Percentiles rank a stretch among this genome's conserved stretches.
Conservation (phyloP, 139 green algal species). For the Microglena sp. region DNA sequence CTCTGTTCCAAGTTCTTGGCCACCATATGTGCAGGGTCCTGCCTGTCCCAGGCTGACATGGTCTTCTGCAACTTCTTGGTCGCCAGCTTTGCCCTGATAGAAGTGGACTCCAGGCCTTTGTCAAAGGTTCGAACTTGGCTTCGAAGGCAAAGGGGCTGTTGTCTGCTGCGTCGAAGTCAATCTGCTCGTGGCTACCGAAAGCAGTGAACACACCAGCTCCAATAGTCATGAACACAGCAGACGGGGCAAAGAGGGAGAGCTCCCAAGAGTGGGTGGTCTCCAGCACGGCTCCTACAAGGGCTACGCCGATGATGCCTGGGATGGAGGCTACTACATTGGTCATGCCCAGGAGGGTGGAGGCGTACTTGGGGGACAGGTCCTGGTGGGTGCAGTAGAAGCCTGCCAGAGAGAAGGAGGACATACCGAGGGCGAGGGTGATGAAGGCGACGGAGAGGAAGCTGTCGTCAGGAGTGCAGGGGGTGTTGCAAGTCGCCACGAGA, state of each 20-base stretch:
- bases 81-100: too few species aligned
- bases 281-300: slow-evolving; percentile 51
- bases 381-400: slow-evolving; percentile 96
- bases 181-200: slow-evolving; percentile 28
- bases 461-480: slow-evolving; percentile 9
- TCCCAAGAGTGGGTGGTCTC: slow-evolving; percentile 66
- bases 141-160: slow-evolving; percentile 33
- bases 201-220: slow-evolving; percentile 34
- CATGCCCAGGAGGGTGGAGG: slow-evolving; percentile 79
- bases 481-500: not conserved
- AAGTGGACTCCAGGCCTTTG: too few species aligned
- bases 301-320: slow-evolving; percentile 85
- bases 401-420: slow-evolving; percentile 66
- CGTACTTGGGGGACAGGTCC: slow-evolving; percentile 85
- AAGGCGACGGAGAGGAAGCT: too few species aligned
- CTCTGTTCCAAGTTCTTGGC: too few species aligned
- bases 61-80: too few species aligned
- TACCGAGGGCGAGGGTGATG: slow-evolving; percentile 67
- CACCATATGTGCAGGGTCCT: too few species aligned
- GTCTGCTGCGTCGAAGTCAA: slow-evolving; percentile 34
- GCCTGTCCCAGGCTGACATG: too few species aligned
- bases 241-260: slow-evolving; percentile 68
- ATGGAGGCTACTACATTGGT: slow-evolving; percentile 85
- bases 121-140: not conserved
- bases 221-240: slow-evolving; percentile 55